Evolutionary conservation across 345 rosid species (phyloP).

Genomic region (Melastoma malabathricum): DNA sequence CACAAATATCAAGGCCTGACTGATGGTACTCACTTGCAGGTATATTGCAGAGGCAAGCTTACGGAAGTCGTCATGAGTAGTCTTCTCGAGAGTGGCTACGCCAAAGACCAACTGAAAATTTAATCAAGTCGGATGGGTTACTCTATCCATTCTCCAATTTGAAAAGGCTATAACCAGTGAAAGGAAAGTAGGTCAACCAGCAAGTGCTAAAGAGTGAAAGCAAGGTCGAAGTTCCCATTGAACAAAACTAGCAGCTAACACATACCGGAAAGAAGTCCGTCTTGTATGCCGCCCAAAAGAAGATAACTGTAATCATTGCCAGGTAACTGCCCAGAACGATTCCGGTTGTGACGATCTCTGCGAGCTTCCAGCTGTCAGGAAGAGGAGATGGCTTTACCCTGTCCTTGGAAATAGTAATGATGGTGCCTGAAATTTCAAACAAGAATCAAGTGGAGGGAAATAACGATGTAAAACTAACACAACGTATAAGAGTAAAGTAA

Average conservation of each 20-base stretch:
- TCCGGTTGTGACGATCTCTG: constrained; percentile 88
- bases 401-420: constrained; percentile 97
- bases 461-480: too few relatives aligned
- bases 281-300: constrained; percentile 95
- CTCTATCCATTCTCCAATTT: too few relatives aligned
- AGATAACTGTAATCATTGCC: constrained; percentile 98
- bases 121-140: constrained; percentile 3
- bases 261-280: constrained; percentile 87
- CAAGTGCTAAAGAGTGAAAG: too few relatives aligned
- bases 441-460: constrained; percentile 4
- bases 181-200: too few relatives aligned
- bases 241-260: not conserved
- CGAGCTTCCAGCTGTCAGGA: constrained; percentile 97
- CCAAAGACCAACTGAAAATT: constrained; percentile 51
- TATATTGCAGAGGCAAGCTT: constrained; percentile 96
- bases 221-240: not conserved
- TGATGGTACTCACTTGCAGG: constrained; percentile 92
- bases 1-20: constrained; percentile 96
- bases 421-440: constrained; percentile 56
- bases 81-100: constrained; percentile 75
- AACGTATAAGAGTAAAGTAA: not conserved
- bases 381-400: constrained; percentile 98
- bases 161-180: too few relatives aligned
- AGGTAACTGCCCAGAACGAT: constrained; percentile 84
- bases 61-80: constrained; percentile 74